These are phyloP conservation scores for Pseudotsuga menziesii DNA, from an alignment of 75 land plant species.

Conservation along the genomic window DNA sequence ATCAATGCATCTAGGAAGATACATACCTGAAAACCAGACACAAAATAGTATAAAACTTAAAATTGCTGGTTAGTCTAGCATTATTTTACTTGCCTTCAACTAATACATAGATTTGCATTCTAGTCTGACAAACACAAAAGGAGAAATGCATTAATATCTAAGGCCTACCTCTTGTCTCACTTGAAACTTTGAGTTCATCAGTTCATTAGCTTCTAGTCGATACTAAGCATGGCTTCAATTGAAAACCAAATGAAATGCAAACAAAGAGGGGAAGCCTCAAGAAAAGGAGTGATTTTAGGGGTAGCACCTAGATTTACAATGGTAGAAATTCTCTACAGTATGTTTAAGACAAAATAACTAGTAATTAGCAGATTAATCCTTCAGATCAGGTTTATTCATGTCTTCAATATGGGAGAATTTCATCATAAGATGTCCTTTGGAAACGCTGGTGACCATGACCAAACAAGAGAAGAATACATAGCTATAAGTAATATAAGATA, in stretches of 20 bases:
- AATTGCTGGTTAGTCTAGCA: too few species aligned
- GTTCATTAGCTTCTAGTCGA: neutral
- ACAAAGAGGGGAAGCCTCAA: neutral
- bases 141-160: neutral
- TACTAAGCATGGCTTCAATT: neutral
- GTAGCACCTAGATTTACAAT: neutral
- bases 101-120: neutral
- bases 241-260: neutral
- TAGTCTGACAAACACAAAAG: neutral
- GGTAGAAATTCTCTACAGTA: neutral
- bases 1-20: slow-evolving; percentile 15
- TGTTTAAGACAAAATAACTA: neutral
- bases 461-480: neutral
- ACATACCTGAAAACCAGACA: neutral
- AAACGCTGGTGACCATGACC: neutral
- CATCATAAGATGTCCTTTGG: neutral
- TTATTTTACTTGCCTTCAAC: neutral
- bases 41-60: neutral
- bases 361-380: neutral
- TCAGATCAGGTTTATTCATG: neutral
- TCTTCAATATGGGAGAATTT: neutral
- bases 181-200: neutral
- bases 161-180: neutral
- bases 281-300: neutral
- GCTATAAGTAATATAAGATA: too few species aligned